Percentiles rank a stretch among this genome's conserved stretches.
phyloP scores from a whole-genome alignment of 352 stramenopile species.

The Pythium diclinum region DNA sequence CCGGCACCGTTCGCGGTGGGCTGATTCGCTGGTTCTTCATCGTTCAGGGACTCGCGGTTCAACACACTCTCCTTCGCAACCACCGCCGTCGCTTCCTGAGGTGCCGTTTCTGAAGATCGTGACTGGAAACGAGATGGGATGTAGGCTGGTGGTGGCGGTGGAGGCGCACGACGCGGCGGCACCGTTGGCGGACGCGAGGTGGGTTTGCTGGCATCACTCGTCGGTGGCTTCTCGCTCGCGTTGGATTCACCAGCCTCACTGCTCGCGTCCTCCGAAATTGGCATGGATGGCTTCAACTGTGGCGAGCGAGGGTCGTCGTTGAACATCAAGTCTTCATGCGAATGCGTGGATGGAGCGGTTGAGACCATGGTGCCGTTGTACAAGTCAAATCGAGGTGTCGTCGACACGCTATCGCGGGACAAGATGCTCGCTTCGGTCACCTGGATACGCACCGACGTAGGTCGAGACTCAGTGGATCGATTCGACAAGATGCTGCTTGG shows the following conservation, averaged over 20 bases:
- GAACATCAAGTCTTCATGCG: slow-evolving; percentile 23
- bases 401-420: slow-evolving; percentile 1
- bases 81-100: slow-evolving; percentile 1
- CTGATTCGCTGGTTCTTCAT: slow-evolving; percentile 8
- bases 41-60: slow-evolving; percentile 7
- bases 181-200: not conserved
- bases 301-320: not conserved
- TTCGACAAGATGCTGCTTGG: not conserved
- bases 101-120: slow-evolving; percentile 1
- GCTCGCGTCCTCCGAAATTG: not conserved
- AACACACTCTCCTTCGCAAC: not conserved
- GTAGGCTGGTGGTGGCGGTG: slow-evolving; percentile 21
- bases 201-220: not conserved
- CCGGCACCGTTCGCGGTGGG: not conserved
- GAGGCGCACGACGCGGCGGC: not conserved
- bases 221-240: not conserved
- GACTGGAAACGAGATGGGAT: slow-evolving; percentile 27
- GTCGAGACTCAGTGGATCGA: slow-evolving; percentile 1
- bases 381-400: slow-evolving; percentile 3
- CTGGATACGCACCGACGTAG: not conserved
- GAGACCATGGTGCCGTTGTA: slow-evolving; percentile 22
- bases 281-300: not conserved
- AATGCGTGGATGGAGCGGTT: slow-evolving; percentile 15
- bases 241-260: not conserved
- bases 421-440: not conserved